A percentile compares a stretch with the other conserved stretches of the same genome.
phyloP scores from a whole-genome alignment of 2,329 filamentous ascomycete species.

The Drechslerella stenobrocha region DNA sequence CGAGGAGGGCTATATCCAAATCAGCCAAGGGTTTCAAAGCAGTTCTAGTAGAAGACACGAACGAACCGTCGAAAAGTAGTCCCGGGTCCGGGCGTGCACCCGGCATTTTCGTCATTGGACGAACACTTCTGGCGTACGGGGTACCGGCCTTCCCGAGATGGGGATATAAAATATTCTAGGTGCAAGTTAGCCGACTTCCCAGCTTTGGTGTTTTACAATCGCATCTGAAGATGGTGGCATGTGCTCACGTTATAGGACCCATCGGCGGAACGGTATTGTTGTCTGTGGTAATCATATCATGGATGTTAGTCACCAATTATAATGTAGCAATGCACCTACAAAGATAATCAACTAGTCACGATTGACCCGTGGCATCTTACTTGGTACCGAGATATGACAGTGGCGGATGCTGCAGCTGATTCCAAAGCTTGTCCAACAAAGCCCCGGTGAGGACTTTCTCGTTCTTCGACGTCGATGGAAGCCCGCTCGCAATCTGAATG shows the following conservation, averaged over 20 bases:
- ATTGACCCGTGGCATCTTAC: neutral
- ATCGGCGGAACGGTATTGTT: slow-evolving; percentile 44
- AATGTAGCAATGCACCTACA: no score
- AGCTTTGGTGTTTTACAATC: neutral
- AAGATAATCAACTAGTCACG: neutral
- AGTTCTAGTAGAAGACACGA: neutral
- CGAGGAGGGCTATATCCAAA: slow-evolving; percentile 50
- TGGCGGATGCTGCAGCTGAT: slow-evolving; percentile 44
- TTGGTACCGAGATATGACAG: slow-evolving; percentile 43
- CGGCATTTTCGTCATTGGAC: slow-evolving; percentile 62
- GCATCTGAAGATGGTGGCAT: no score
- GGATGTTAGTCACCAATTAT: no score
- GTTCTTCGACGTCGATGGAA: slow-evolving; percentile 65
- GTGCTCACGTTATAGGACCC: slow-evolving; percentile 45
- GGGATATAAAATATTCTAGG: slow-evolving; percentile 65
- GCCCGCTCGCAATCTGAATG: slow-evolving; percentile 65
- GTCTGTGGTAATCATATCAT: no score
- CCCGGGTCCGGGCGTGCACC: slow-evolving; percentile 67
- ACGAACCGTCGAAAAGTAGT: slow-evolving; percentile 65
- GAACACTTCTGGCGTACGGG: slow-evolving; percentile 69
- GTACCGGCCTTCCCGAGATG: slow-evolving; percentile 67
- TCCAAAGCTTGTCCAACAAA: slow-evolving; percentile 48
- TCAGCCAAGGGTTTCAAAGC: slow-evolving; percentile 2
- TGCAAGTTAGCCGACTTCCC: neutral
- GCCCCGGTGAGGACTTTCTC: slow-evolving; percentile 36